Evolutionary conservation across 306 rosid species (phyloP).

Genomic region (Fagus crenata): DNA sequence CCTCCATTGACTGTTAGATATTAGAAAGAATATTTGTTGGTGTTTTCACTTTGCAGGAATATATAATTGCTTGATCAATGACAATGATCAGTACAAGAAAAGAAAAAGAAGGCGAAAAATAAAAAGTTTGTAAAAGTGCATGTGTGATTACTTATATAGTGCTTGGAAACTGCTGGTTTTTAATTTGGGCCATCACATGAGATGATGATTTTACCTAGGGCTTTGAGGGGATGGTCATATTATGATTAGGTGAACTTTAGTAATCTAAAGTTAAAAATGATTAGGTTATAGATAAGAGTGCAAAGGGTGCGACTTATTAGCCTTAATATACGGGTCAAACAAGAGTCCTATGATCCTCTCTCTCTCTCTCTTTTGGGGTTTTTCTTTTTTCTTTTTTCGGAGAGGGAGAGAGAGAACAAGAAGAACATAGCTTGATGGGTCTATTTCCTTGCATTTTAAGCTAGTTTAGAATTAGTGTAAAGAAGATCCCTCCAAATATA

Average conservation of each 20-base stretch:
- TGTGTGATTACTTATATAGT: background rate
- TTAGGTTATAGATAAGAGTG: background rate
- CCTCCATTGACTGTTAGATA: too few relatives aligned
- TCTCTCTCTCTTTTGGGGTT: background rate
- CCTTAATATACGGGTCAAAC: constrained; percentile 33
- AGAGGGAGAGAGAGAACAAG: too few relatives aligned
- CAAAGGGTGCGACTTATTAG: constrained; percentile 10
- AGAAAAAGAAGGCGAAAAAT: too few relatives aligned
- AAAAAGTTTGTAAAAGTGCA: too few relatives aligned
- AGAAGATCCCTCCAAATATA: constrained; percentile 7
- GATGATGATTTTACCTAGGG: background rate
- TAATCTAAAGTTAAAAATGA: background rate
- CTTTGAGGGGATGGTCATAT: background rate
- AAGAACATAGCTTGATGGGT: background rate
- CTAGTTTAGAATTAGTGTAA: background rate
- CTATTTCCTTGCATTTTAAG: constrained; percentile 8
- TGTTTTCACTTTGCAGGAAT: too few relatives aligned
- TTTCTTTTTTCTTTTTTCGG: too few relatives aligned
- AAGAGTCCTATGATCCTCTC: background rate
- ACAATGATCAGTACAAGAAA: too few relatives aligned
- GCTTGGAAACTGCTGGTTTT: background rate
- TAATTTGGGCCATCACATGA: background rate
- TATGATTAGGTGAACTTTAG: background rate
- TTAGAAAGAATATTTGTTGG: too few relatives aligned
- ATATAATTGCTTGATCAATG: too few relatives aligned